Conservation (phyloP, 768 basidiomycete genomes). For the Tulasnella calospora region DNA sequence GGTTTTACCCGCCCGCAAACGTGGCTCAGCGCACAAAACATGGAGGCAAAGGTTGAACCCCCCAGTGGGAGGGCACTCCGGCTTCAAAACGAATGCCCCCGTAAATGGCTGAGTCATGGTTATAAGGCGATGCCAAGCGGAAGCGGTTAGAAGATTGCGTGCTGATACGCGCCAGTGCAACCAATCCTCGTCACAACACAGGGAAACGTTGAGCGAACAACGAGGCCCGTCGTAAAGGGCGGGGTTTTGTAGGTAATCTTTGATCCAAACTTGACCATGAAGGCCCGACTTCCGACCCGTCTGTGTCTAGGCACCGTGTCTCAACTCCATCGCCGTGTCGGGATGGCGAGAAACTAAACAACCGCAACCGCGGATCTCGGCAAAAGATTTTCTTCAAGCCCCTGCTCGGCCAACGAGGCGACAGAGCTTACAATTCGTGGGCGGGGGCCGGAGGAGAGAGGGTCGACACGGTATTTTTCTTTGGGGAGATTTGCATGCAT, state of each 20-base stretch:
- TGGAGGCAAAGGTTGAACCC: neutral
- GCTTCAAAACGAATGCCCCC: neutral
- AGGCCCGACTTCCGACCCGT: neutral
- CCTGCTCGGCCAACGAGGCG: neutral
- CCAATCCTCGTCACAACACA: neutral
- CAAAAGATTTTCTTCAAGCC: neutral
- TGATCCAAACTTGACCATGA: neutral
- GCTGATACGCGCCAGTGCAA: neutral
- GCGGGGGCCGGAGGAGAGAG: neutral
- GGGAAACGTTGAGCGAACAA: neutral
- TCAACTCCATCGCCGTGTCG: neutral
- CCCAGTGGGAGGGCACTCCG: neutral
- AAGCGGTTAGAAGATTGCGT: neutral
- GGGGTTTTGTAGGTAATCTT: neutral
- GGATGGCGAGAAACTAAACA: neutral
- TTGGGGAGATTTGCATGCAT: neutral
- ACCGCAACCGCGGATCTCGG: neutral
- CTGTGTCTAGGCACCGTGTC: neutral
- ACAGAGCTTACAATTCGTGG: neutral
- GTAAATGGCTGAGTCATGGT: neutral
- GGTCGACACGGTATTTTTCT: neutral
- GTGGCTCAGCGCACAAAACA: neutral
- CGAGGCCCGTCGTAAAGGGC: neutral
- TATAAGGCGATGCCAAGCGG: neutral
- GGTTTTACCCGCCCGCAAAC: neutral